Base-by-base conservation (phyloP, 108 stramenopile genomes). In the Stephanodiscus triporus region DNA sequence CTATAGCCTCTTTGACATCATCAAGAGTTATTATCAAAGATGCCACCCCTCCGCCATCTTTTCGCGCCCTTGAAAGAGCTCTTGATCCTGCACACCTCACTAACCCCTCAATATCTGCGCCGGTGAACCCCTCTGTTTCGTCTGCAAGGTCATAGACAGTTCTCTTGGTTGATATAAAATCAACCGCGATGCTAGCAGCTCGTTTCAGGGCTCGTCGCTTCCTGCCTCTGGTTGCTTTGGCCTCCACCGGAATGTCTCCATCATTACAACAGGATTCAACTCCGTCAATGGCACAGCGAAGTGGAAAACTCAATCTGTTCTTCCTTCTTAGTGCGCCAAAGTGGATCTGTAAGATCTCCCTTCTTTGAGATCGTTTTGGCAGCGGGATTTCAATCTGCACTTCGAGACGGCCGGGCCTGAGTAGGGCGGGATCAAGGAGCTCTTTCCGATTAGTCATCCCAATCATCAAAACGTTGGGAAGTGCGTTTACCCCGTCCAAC, bases 71-170 rank as follows among this genome's bases (percentile, higher is more conserved):
- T 17, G 83, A 43, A 22, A 97, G 69, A 23, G 94, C 92, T 47
- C 91, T 79, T 11, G 93, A 95, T 27, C 92, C 93, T 42, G 96
- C 91, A 73, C 86, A 88, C 40, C 94, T 89, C 14, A 94, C 94
- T 42, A 97, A 77, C 34, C 94, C 97, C 23, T 91, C 89, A 74
- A 97, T 91, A 65, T 97, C 97, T 9, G 97, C 94, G 34, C 97
- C 97, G 30, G 88, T 84, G 73, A 94, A 95, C 6, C 89, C 91
- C 20, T 70, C 87, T 7, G 93, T 94, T 16, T 50, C 78, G 58
- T 62, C 63, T 32, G 57, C 40, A 6, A 79, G 32, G 45, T 49
- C 55, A 38, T 64, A 51, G 0, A 30, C 9, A 22, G 26, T 47
- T 29, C 67, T 63, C 36, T 63, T 49, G 47, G 38, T 70, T n/a